These are phyloP conservation scores for Huntiella omanensis DNA, from an alignment of 2,329 filamentous ascomycete species.

Conservation along the genomic window DNA sequence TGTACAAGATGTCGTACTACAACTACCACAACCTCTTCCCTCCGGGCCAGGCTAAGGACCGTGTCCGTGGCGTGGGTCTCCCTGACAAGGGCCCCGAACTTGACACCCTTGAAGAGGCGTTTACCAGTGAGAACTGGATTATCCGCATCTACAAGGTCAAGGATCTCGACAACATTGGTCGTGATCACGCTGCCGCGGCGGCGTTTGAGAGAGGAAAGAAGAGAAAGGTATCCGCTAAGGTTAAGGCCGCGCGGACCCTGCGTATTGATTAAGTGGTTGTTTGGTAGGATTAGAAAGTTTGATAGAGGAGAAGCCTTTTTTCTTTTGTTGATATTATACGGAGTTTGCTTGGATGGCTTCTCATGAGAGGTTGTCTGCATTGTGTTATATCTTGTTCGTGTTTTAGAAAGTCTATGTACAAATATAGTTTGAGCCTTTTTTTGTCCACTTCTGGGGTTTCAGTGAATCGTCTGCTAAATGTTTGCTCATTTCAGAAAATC, in stretches of 20 bases:
- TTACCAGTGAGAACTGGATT: conserved; percentile 99
- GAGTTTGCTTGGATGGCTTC: neutral
- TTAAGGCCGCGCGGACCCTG: conserved; percentile 46
- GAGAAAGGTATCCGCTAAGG: conserved; percentile 56
- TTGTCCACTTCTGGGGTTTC: neutral
- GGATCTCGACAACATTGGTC: conserved; percentile 86
- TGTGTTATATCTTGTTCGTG: conserved; percentile 1
- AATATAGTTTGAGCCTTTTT: conserved; percentile 6
- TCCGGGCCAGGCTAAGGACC: conserved; percentile 71
- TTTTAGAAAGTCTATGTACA: conserved; percentile 8
- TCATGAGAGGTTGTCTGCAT: neutral
- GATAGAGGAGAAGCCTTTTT: conserved; percentile 1
- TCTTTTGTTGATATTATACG: conserved; percentile 3
- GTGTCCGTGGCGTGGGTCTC: conserved; percentile 63
- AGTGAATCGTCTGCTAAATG: neutral
- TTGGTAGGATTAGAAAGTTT: neutral
- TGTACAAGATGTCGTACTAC: conserved; percentile 99
- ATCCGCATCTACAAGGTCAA: conserved; percentile 99
- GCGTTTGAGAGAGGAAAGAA: conserved; percentile 65
- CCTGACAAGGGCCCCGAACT: conserved; percentile 75
- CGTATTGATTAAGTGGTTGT: conserved; percentile 42
- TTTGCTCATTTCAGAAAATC: conserved; percentile 1
- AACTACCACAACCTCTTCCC: conserved; percentile 91
- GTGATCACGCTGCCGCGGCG: conserved; percentile 54
- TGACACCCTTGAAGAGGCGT: conserved; percentile 84